Conservation (phyloP, 176 grass and related monocot species). For the Ensete ventricosum region DNA sequence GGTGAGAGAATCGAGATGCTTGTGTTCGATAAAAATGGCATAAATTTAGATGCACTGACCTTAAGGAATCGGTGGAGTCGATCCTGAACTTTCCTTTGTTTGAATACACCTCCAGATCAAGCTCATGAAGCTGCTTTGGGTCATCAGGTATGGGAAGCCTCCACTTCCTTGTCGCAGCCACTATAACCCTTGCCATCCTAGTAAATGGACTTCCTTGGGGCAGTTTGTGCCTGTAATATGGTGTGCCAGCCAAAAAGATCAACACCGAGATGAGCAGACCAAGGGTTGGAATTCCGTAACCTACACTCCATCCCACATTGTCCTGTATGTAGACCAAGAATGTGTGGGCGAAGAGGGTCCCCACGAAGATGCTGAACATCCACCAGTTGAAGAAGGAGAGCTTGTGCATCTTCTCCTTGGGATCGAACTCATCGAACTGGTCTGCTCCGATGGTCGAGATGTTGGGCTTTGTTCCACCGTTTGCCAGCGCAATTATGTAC, state of each 20-base stretch:
- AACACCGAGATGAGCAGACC: slow-evolving; percentile 35
- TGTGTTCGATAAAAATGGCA: background rate
- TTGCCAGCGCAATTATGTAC: slow-evolving; percentile 66
- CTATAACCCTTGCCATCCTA: slow-evolving; percentile 48
- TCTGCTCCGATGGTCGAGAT: slow-evolving; percentile 87
- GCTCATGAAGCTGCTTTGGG: slow-evolving; percentile 39
- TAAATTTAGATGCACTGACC: slow-evolving; percentile 4
- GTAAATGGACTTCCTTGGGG: slow-evolving; percentile 62
- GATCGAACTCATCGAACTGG: slow-evolving; percentile 83
- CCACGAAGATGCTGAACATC: slow-evolving; percentile 71
- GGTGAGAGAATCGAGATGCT: background rate
- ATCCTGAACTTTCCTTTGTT: slow-evolving; percentile 34
- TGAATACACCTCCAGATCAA: slow-evolving; percentile 31
- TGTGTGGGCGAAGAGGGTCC: slow-evolving; percentile 69
- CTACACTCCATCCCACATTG: slow-evolving; percentile 61
- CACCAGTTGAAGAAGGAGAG: slow-evolving; percentile 98
- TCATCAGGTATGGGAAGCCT: slow-evolving; percentile 19
- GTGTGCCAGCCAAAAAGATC: slow-evolving; percentile 74
- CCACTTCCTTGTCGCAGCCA: slow-evolving; percentile 34
- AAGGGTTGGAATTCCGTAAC: slow-evolving; percentile 59
- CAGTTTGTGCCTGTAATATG: slow-evolving; percentile 66
- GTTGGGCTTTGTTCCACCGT: slow-evolving; percentile 83
- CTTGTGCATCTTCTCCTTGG: slow-evolving; percentile 54
- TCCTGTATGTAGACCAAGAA: slow-evolving; percentile 88
- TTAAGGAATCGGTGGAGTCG: slow-evolving; percentile 35